These are phyloP conservation scores for Epichloe bromicola DNA, from an alignment of 2,329 filamentous ascomycete genomes.

Conservation along the genomic window DNA sequence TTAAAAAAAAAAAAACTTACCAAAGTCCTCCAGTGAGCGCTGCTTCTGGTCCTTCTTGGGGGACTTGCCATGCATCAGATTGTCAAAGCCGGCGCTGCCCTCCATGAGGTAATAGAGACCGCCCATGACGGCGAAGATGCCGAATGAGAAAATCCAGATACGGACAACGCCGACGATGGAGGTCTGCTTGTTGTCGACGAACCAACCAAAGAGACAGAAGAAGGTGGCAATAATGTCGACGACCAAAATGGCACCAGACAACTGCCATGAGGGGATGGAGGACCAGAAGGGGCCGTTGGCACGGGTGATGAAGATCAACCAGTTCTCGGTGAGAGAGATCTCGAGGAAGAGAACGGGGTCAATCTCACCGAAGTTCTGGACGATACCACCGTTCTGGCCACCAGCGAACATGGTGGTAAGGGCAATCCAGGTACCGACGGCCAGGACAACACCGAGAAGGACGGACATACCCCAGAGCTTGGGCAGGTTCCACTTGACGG, in stretches of 20 bases:
- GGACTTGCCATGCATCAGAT: constrained; percentile 85
- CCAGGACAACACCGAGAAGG: constrained; percentile 67
- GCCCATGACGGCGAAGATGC: constrained; percentile 74
- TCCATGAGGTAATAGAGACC: constrained; percentile 65
- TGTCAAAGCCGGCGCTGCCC: constrained; percentile 71
- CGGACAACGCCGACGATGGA: constrained; percentile 75
- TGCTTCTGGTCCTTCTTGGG: constrained; percentile 73
- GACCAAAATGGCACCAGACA: constrained; percentile 61
- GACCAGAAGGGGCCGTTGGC: constrained; percentile 89
- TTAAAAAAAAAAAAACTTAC: constrained; percentile 37
- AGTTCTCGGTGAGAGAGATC: constrained; percentile 85
- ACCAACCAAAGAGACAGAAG: constrained; percentile 79
- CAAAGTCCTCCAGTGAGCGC: constrained; percentile 77
- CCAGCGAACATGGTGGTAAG: constrained; percentile 70
- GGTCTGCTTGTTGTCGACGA: constrained; percentile 49
- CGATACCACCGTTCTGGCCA: constrained; percentile 64
- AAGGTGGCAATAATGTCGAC: constrained; percentile 77
- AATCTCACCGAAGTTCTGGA: constrained; percentile 74
- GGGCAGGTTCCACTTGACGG: constrained; percentile 90
- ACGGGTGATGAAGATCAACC: constrained; percentile 93
- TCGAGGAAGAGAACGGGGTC: constrained; percentile 80
- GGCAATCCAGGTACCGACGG: constrained; percentile 76
- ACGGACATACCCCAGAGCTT: constrained; percentile 91
- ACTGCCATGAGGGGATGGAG: constrained; percentile 76
- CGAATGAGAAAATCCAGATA: constrained; percentile 86